phyloP scores from a whole-genome alignment of 805 yeast species.

The Saccharomyces mikatae region DNA sequence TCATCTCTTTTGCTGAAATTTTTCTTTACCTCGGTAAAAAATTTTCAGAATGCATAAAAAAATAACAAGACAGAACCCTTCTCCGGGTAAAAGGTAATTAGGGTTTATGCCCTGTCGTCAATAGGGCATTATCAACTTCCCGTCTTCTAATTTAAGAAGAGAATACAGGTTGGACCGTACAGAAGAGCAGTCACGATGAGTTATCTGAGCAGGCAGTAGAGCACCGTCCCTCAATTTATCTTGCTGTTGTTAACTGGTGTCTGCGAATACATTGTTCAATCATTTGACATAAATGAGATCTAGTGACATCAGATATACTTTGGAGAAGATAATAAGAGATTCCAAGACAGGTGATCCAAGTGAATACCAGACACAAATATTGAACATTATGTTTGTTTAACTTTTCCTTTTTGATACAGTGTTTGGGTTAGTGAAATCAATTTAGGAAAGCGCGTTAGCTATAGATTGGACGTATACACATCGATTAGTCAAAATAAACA shows the following conservation, averaged over 20 bases:
- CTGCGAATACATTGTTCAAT: too few relatives aligned
- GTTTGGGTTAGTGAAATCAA: too few relatives aligned
- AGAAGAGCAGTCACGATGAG: neutral
- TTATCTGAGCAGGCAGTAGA: neutral
- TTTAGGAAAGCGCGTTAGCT: too few relatives aligned
- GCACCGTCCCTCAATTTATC: too few relatives aligned
- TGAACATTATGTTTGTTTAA: too few relatives aligned
- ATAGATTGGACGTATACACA: neutral
- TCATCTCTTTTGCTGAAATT: slow-evolving; percentile 2
- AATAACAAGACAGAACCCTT: neutral
- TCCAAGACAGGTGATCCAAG: too few relatives aligned
- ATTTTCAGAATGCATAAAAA: neutral
- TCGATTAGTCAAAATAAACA: too few relatives aligned
- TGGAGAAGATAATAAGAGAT: neutral
- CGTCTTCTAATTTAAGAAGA: neutral
- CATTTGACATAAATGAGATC: too few relatives aligned
- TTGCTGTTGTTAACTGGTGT: too few relatives aligned
- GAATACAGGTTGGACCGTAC: neutral
- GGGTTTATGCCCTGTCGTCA: neutral
- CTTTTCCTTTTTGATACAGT: neutral
- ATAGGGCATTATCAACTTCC: neutral
- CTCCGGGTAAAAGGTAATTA: neutral
- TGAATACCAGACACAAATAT: neutral
- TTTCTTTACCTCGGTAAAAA: neutral
- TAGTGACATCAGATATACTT: neutral